These are phyloP conservation scores for Hemisphaericaspora subhashii DNA, from an alignment of 1,139 yeast species.

Conservation along the genomic window DNA sequence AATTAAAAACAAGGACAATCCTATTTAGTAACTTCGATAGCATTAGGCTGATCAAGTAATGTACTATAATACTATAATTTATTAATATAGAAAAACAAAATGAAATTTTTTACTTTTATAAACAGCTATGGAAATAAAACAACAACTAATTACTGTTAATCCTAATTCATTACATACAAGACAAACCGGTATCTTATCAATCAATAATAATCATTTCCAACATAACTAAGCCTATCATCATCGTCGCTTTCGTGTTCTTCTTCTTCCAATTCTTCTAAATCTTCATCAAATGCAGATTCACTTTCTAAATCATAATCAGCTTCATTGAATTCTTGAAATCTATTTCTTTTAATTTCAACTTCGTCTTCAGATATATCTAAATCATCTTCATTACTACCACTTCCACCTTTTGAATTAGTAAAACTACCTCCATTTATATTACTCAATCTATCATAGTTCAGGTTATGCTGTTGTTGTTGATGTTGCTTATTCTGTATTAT, in stretches of 20 bases:
- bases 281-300: constrained; percentile 35
- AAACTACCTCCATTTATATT: constrained; percentile 16
- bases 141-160: too few species aligned
- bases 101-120: too few species aligned
- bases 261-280: constrained; percentile 18
- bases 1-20: too few species aligned
- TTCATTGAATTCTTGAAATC: constrained; percentile 46
- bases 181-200: neutral
- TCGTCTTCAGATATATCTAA: constrained; percentile 39
- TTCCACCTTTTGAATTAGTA: constrained; percentile 15
- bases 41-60: too few species aligned
- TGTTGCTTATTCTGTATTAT: constrained; percentile 3
- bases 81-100: too few species aligned
- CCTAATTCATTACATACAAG: neutral
- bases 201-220: constrained; percentile 47
- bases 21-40: too few species aligned
- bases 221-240: constrained; percentile 30
- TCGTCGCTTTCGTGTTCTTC: constrained; percentile 23
- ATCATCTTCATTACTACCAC: constrained; percentile 27
- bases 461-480: constrained; percentile 2
- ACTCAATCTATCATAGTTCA: too few species aligned
- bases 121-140: too few species aligned
- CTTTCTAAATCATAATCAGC: constrained; percentile 49
- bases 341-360: constrained; percentile 45
- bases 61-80: too few species aligned